Percentiles rank a stretch among this genome's conserved stretches.
These are phyloP conservation scores for Oehlia diaphana DNA, from an alignment of 192 early-diverging fungal genomes.

Conservation along the genomic window DNA sequence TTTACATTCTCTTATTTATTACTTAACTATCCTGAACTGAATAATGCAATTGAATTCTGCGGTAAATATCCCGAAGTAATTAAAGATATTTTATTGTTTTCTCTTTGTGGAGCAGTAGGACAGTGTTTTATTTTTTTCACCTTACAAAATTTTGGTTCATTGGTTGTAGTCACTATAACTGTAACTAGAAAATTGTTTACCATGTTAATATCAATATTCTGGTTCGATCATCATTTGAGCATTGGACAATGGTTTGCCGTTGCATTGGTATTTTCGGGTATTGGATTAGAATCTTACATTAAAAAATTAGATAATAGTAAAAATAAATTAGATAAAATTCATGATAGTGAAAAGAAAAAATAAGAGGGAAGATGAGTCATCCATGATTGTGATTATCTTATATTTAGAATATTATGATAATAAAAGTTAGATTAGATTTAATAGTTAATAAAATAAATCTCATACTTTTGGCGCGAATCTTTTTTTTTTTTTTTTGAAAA, in stretches of 20 bases:
- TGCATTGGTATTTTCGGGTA: slow-evolving; percentile 83
- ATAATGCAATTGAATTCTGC: slow-evolving; percentile 72
- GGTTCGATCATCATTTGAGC: slow-evolving; percentile 79
- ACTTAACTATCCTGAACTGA: slow-evolving; percentile 75
- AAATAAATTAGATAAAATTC: slow-evolving; percentile 1
- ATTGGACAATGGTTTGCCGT: slow-evolving; percentile 86
- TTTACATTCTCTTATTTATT: slow-evolving; percentile 76
- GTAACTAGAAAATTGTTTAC: slow-evolving; percentile 97
- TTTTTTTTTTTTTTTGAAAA: no score
- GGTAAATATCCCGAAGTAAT: slow-evolving; percentile 76
- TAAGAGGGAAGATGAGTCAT: no score
- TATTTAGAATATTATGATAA: no score
- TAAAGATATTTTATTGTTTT: slow-evolving; percentile 85
- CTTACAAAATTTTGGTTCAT: slow-evolving; percentile 84
- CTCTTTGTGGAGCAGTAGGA: slow-evolving; percentile 90
- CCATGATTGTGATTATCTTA: no score
- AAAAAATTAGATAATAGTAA: slow-evolving; percentile 56
- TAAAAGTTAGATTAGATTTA: no score
- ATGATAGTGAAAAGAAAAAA: not conserved
- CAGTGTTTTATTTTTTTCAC: slow-evolving; percentile 99
- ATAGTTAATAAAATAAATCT: no score
- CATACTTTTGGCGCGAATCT: no score
- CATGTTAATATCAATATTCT: slow-evolving; percentile 88
- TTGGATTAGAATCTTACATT: slow-evolving; percentile 74
- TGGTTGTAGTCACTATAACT: slow-evolving; percentile 90